Percentiles rank a stretch among this genome's conserved stretches.
Conservation (phyloP, 352 stramenopile species). For the Phytophthora podocarpi region DNA sequence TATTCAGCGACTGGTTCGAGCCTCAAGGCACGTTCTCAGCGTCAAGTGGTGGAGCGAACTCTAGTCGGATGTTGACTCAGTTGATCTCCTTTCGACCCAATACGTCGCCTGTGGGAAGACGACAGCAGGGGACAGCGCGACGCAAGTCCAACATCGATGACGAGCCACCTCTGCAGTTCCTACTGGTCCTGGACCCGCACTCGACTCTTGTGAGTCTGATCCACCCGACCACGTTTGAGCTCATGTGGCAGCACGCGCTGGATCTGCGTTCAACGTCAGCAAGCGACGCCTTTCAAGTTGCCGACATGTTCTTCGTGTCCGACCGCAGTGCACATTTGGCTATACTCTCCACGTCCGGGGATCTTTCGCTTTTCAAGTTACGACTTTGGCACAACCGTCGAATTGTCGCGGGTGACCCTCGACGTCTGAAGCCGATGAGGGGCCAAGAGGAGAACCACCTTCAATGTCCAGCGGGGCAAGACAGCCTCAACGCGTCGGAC, state of each 20-base stretch:
- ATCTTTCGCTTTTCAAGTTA: slow-evolving; percentile 32
- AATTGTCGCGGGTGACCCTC: slow-evolving; percentile 28
- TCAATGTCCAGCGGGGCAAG: slow-evolving; percentile 24
- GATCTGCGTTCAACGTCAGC: slow-evolving; percentile 18
- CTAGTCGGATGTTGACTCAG: slow-evolving; percentile 3
- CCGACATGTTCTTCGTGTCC: slow-evolving; percentile 29
- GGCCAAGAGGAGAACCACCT: slow-evolving; percentile 15
- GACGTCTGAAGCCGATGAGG: slow-evolving; percentile 23
- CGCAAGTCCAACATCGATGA: slow-evolving; percentile 7
- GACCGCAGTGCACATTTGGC: slow-evolving; percentile 29
- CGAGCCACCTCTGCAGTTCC: slow-evolving; percentile 30
- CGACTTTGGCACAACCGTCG: slow-evolving; percentile 35
- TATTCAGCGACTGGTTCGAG: slow-evolving; percentile 38
- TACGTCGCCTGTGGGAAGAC: slow-evolving; percentile 13
- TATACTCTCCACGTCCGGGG: slow-evolving; percentile 25
- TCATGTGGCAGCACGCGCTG: slow-evolving; percentile 33
- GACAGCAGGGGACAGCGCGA: slow-evolving; percentile 1
- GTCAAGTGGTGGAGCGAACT: not conserved
- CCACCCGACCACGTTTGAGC: slow-evolving; percentile 27
- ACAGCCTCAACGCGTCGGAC: slow-evolving; percentile 3
- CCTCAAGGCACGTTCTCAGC: slow-evolving; percentile 4
- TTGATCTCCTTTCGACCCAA: slow-evolving; percentile 33
- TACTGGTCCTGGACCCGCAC: slow-evolving; percentile 30
- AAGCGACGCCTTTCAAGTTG: slow-evolving; percentile 5
- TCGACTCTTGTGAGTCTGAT: slow-evolving; percentile 29